Evolutionary conservation across 2,329 filamentous ascomycete genomes (phyloP), one percentile per base, ranked within the genome.

Genomic region (Penicillium decumbens): DNA sequence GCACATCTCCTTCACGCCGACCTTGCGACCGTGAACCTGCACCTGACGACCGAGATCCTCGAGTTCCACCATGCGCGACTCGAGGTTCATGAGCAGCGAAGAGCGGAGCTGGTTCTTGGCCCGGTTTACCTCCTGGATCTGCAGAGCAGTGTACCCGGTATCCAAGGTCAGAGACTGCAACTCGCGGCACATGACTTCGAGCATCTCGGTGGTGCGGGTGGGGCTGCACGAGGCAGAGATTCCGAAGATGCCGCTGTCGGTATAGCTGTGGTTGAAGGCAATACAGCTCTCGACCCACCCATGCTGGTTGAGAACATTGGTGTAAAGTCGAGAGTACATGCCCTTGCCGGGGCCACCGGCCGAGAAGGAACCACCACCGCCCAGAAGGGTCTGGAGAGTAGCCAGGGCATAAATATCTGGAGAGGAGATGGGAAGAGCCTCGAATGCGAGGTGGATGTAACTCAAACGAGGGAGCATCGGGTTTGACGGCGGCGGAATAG

Each of bases 241-340:
- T 57, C 93, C 93, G 65, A 98, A 98, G 37, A 98, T 81, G 3
- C 93, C 93, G 6, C 87, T 91, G 71, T 98, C 93, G 0, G 89
- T 93, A 79, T 98, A 98, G 41, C 88, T 89, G 77, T 97, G 91
- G 78, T 97, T 97, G 77, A 97, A 97, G 27, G 92, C 87, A 44
- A 95, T 80, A 74, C 93, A 97, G 53, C 84, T 91, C 74, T 98
- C 93, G 24, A 98, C 89, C 92, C 92, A 98, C 60, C 88, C 89
- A 74, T 95, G 85, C 73, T 97, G 91, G 76, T 98, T 98, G 44
- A 98, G 81, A 0, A 97, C 92, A 68, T 96, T 95, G 56, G 91
- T 97, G 78, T 96, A 98, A 7, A 98, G 82, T 10, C 93, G 87
- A 32, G 89, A 95, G 78, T 97, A 97, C 93, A 98, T 98, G 69